Evolutionary conservation across 768 basidiomycete genomes (phyloP), one percentile per base, ranked within the genome.

Genomic region (Amanita subjunquillea): DNA sequence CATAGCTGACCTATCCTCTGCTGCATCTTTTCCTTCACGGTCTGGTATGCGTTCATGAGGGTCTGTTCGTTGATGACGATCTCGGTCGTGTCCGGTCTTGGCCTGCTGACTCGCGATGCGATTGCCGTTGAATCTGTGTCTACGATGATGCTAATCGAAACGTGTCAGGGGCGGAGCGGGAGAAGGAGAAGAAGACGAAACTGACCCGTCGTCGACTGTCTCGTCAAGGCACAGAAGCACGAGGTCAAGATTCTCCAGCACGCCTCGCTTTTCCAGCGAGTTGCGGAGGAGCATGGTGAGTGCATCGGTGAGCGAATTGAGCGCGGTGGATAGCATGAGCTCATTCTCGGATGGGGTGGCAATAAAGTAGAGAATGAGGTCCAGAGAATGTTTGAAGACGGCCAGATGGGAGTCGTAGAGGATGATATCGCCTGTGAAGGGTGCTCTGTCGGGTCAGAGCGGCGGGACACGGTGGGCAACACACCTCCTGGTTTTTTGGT

Each of bases 41-140:
- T 89, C 72, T 88, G 83, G 73, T 94, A 96, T 29, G 94, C 94
- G 63, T 74, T 93, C 78, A 95, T 77, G 55, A 96, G 76, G 7
- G 92, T 94, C 71, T 96, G 93, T 71, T 99, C 96, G 74, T 99
- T 97, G 75, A 99, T 95, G 56, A 94, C 86, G 57, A 99, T 96
- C 59, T 98, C 94, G 36, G 86, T 87, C 48, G 94, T 85, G 67
- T 98, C 96, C 13, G 95, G 85, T 57, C 83, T 85, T 40, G 96
- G 91, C 57, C 93, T 72, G 60, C 89, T 94, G 49, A 98, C 96
- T 50, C 96, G 73, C 30, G 92, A 91, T 0, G 93, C 92, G 63
- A 98, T 96, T n/a, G 94, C 87, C 0, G 91, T 80, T 2, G 94
- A 76, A 65, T 99, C 96, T 0, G 95, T 98, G 69, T 98, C 95